Percentiles rank a stretch among this genome's conserved stretches.
phyloP scores from a whole-genome alignment of 805 yeast species.

The Yarrowia sp. region DNA sequence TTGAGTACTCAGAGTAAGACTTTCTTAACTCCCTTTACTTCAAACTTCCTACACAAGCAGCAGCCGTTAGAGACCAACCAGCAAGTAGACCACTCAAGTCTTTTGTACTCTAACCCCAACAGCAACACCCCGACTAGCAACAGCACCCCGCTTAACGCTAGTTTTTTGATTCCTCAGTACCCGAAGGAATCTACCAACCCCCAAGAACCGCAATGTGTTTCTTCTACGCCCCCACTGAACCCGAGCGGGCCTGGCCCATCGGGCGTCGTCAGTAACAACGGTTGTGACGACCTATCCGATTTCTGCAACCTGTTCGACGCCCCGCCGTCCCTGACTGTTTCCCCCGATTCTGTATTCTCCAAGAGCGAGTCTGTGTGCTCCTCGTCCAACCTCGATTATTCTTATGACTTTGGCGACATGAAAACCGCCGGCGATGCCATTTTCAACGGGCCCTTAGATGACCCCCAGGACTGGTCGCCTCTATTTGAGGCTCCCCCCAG shows the following conservation, averaged over 20 bases:
- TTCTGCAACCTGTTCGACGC: conserved; percentile 36
- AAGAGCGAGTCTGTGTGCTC: conserved; percentile 36
- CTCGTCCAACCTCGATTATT: conserved; percentile 37
- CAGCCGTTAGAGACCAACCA: conserved; percentile 34
- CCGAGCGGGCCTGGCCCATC: not conserved
- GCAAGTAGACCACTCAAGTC: conserved; percentile 32
- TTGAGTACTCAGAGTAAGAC: conserved; percentile 38
- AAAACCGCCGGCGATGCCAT: conserved; percentile 30
- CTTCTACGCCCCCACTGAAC: conserved; percentile 10
- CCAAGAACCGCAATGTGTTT: conserved; percentile 18
- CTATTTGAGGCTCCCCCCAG: conserved; percentile 38
- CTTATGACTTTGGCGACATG: conserved; percentile 27
- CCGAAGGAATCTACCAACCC: conserved; percentile 20
- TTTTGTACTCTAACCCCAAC: conserved; percentile 29
- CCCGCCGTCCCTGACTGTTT: conserved; percentile 29
- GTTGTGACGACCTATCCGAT: conserved; percentile 14
- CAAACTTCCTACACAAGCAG: conserved; percentile 37
- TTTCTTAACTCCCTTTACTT: conserved; percentile 36
- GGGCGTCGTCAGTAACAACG: conserved; percentile 2
- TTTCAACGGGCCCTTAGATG: conserved; percentile 35
- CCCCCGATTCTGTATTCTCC: conserved; percentile 36
- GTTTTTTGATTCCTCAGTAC: conserved; percentile 37
- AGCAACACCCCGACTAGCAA: conserved; percentile 26
- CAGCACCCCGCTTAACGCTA: conserved; percentile 38
- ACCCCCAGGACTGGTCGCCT: conserved; percentile 41